Evolutionary conservation across 208 protist genomes (phyloP), one percentile per base, ranked within the genome.

Genomic region (Trypanosoma scelopori): DNA sequence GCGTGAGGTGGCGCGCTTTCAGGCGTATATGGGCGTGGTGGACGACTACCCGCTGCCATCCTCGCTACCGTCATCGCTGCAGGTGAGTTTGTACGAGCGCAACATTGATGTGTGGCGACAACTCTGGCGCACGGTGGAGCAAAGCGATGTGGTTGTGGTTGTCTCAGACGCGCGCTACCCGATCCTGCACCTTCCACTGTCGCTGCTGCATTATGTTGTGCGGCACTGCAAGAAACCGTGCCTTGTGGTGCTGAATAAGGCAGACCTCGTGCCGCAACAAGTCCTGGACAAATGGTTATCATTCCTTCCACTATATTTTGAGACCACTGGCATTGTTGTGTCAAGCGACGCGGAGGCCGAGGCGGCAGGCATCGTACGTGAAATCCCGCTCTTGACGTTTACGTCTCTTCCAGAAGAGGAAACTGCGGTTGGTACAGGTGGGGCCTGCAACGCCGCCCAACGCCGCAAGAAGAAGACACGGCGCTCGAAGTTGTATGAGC

Each of bases 41-140:
- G 89, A 91, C 25, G 46, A 82, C 35, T 86, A 79, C 49, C 65
- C 74, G 0, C 63, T 81, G 2, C 80, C 69, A 18, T 11, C 41
- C 23, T 27, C 50, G 16, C 57, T 78, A 25, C 59, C 69, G 12
- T 11, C 41, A 30, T 37, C 50, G 18, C 57, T 78, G 30, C 59
- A 87, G 35, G 52, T 98, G 23, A 98, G 88, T 72, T 91, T 87
- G 45, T 99, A 97, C 78, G 97, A 99, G 71, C 92, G 92, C 32
- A 99, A 99, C 72, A 16, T 99, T 2, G 95, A 99, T 9, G 97
- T 99, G n/a, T 99, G 97, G 97, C 84, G 97, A 27, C 98, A 99
- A 83, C 82, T 99, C 0, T 99, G 98, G 98, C 85, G 98, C 35
- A 97, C 97, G 0, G 83, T 98, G 11, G 98, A 99, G 71, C 59